Evolutionary conservation across 1,139 yeast genomes (phyloP).

Genomic region (Protomyces macrosporus): DNA sequence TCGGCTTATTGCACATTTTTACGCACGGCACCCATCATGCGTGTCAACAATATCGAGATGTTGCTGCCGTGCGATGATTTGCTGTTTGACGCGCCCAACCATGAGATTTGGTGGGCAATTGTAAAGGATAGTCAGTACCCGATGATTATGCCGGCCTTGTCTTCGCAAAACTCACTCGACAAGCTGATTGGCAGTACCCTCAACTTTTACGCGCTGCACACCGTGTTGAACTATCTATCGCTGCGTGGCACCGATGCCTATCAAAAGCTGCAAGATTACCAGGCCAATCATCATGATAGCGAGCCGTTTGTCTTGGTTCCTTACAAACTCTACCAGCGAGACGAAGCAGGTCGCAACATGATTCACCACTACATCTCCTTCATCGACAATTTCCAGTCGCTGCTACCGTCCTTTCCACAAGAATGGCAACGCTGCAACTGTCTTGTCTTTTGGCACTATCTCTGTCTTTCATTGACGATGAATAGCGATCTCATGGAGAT

Average conservation of each 20-base stretch:
- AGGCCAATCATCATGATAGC: neutral
- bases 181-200: slow-evolving; percentile 8
- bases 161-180: slow-evolving; percentile 4
- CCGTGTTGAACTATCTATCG: slow-evolving; percentile 16
- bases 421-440: slow-evolving; percentile 21
- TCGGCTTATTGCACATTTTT: slow-evolving; percentile 20
- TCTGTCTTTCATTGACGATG: slow-evolving; percentile 11
- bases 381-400: slow-evolving; percentile 4
- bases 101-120: slow-evolving; percentile 14
- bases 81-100: slow-evolving; percentile 14
- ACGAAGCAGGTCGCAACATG: slow-evolving; percentile 9
- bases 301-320: slow-evolving; percentile 17
- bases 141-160: slow-evolving; percentile 17
- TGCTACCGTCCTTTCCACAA: neutral
- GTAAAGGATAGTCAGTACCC: slow-evolving; percentile 1
- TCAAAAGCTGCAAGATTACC: slow-evolving; percentile 13
- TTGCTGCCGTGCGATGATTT: slow-evolving; percentile 23
- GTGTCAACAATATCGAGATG: slow-evolving; percentile 16
- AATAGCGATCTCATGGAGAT: slow-evolving; percentile 21
- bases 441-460: slow-evolving; percentile 22
- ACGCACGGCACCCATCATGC: slow-evolving; percentile 4
- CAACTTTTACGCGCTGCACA: slow-evolving; percentile 21
- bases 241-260: slow-evolving; percentile 17
- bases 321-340: slow-evolving; percentile 7
- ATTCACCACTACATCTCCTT: slow-evolving; percentile 10